A percentile compares a stretch with the other conserved stretches of the same genome.
These are phyloP conservation scores for Wickerhamiella hasegawae DNA, from an alignment of 805 yeast species.

Conservation along the genomic window DNA sequence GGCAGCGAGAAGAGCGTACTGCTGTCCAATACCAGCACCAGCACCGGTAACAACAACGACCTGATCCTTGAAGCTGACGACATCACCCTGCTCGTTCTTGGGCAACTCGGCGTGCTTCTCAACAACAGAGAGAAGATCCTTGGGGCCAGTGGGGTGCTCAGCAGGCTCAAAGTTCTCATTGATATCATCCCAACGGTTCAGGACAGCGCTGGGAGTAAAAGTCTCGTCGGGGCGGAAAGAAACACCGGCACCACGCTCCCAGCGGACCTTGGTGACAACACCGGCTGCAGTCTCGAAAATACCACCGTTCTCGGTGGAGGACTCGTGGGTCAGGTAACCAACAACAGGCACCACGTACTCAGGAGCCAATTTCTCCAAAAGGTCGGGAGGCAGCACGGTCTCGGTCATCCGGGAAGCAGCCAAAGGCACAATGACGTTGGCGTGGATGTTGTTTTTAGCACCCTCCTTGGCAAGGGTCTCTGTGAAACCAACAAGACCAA, in stretches of 20 bases:
- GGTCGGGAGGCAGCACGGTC: constrained; percentile 67
- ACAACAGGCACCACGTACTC: constrained; percentile 89
- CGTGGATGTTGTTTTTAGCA: constrained; percentile 59
- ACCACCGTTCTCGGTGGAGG: constrained; percentile 47
- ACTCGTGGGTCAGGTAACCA: constrained; percentile 57
- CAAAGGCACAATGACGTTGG: constrained; percentile 82
- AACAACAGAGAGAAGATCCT: constrained; percentile 52
- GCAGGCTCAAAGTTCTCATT: constrained; percentile 40
- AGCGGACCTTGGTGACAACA: constrained; percentile 74
- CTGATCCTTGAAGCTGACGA: constrained; percentile 54
- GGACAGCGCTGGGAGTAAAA: constrained; percentile 75
- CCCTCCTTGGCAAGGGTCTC: constrained; percentile 96
- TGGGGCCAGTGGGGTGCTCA: constrained; percentile 55
- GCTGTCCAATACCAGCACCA: constrained; percentile 85
- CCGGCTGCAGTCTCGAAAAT: constrained; percentile 93
- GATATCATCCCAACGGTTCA: constrained; percentile 48
- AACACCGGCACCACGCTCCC: constrained; percentile 87
- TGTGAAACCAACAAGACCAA: constrained; percentile 78
- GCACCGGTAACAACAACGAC: constrained; percentile 92
- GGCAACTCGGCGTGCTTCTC: constrained; percentile 37
- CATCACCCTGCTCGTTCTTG: constrained; percentile 39
- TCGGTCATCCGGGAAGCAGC: constrained; percentile 97
- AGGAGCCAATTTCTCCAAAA: constrained; percentile 66
- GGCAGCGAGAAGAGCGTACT: constrained; percentile 74
- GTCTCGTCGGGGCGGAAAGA: constrained; percentile 61